phyloP scores from a whole-genome alignment of 2,329 filamentous ascomycete genomes.

The Hypoxylon sp. region DNA sequence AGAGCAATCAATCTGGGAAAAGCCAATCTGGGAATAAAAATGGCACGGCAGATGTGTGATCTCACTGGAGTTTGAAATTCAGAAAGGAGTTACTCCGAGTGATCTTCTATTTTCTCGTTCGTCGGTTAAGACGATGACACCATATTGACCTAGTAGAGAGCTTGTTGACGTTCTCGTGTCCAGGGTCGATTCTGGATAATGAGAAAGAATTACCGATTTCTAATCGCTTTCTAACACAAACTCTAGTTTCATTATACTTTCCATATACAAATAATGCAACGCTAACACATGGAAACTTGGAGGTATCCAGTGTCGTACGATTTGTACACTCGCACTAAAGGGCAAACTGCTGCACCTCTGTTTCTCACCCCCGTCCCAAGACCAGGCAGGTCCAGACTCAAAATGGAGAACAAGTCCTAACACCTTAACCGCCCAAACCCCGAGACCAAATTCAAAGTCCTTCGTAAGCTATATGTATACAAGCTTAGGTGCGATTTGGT shows the following conservation, averaged over 20 bases:
- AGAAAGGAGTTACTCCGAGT: neutral
- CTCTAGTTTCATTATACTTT: slow-evolving; percentile 24
- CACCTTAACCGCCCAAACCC: slow-evolving; percentile 6
- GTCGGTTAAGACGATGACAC: slow-evolving; percentile 26
- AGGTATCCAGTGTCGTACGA: slow-evolving; percentile 22
- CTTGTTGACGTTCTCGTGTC: neutral
- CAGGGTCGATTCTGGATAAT: slow-evolving; percentile 15
- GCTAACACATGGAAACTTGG: neutral
- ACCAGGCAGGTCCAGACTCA: slow-evolving; percentile 33
- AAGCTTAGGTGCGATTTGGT: neutral
- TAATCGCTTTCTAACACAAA: slow-evolving; percentile 4
- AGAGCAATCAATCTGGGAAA: slow-evolving; percentile 5
- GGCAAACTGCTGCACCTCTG: slow-evolving; percentile 27
- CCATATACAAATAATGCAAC: slow-evolving; percentile 12
- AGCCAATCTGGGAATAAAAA: neutral
- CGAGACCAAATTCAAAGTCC: slow-evolving; percentile 17
- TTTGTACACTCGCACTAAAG: slow-evolving; percentile 20
- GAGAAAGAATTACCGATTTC: slow-evolving; percentile 25
- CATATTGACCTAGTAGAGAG: slow-evolving; percentile 13
- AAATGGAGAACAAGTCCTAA: slow-evolving; percentile 15
- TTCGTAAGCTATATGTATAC: slow-evolving; percentile 3
- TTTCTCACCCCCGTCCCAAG: slow-evolving; percentile 27
- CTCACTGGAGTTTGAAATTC: neutral
- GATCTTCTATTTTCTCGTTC: neutral
- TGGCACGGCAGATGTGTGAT: neutral